These are phyloP conservation scores for Brassica carinata DNA, from an alignment of 345 rosid genomes.

Conservation along the genomic window DNA sequence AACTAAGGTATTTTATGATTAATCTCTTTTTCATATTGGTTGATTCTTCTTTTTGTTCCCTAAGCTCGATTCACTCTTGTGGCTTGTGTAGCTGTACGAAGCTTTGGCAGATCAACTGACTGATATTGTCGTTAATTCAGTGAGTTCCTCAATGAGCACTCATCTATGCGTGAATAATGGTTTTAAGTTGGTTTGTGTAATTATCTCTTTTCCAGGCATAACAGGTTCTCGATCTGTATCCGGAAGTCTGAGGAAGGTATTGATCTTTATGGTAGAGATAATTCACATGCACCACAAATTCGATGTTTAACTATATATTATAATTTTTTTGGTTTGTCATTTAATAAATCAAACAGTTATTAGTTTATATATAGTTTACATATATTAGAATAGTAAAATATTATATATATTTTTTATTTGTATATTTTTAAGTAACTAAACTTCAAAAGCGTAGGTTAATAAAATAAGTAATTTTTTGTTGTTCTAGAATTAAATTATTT, in stretches of 20 bases:
- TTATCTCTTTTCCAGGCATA: slow-evolving; percentile 25
- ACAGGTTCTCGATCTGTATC: slow-evolving; percentile 78
- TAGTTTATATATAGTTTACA: too few relatives aligned
- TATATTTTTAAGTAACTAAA: too few relatives aligned
- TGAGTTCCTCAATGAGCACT: slow-evolving; percentile 44
- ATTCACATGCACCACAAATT: slow-evolving; percentile 99
- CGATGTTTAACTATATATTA: slow-evolving; percentile 45
- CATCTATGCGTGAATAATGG: neutral
- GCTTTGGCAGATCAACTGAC: slow-evolving; percentile 94
- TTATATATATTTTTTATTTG: too few relatives aligned
- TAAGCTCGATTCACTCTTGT: slow-evolving; percentile 8
- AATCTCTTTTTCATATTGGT: slow-evolving; percentile 10
- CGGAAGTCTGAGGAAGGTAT: slow-evolving; percentile 85
- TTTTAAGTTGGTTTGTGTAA: slow-evolving; percentile 4
- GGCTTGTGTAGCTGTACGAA: slow-evolving; percentile 67
- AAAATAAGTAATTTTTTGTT: too few relatives aligned
- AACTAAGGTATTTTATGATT: slow-evolving; percentile 65
- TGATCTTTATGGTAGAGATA: slow-evolving; percentile 99
- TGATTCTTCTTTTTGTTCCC: neutral
- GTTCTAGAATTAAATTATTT: too few relatives aligned
- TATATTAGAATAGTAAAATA: too few relatives aligned
- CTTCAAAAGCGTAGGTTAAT: too few relatives aligned
- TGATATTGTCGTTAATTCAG: slow-evolving; percentile 85
- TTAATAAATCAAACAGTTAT: too few relatives aligned
- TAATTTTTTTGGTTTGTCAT: too few relatives aligned